Evolutionary conservation across 1,139 yeast genomes (phyloP), one percentile per base, ranked within the genome.

Genomic region (Schizosaccharomyces versatilis): DNA sequence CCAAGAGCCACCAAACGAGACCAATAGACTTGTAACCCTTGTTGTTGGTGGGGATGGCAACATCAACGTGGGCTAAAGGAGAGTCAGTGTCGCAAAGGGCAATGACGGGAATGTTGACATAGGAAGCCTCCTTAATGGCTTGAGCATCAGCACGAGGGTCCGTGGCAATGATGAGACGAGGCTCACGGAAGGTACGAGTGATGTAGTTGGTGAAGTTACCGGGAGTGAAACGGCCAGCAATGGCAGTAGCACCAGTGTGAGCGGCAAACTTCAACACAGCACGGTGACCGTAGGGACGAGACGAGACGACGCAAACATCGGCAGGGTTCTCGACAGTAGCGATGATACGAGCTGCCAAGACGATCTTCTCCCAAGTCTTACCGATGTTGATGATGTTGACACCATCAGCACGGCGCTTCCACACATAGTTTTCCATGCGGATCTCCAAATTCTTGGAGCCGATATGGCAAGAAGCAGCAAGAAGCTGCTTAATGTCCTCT

Each of bases 141-240:
- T 90, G 98, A 70, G 95, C 84, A 72, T 90, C 98, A 67, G 97
- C 88, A 81, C 98, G 90, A 79, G 99, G 98, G 79, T 90, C 98
- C 69, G 98, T 90, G 70, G 90, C 98, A 69, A 90, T 78, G 73
- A 90, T 86, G 73, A 93, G 81, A 80, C 98, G 85, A 81, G 99
- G 99, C 79, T 93, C 99, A 79, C 88, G 90, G 95, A 90, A 93
- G 68, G 97, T 85, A 78, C 97, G 93, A 76, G 98, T 93, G 80
- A 88, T 90, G 80, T 93, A 93, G 80, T 93, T 93, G 74, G 99
- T 93, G 88, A 93, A 93, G 80, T 84, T 82, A 84, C 99, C 99
- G 76, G 99, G 99, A 69, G 98, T 93, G 85, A 93, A 93, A 79
- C 99, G 88, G 77, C 98, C 98, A 68, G 98, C 98, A 76, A 93